Evolutionary conservation across 2,329 filamentous ascomycete species (phyloP).

Genomic region (Neonectria faginata): DNA sequence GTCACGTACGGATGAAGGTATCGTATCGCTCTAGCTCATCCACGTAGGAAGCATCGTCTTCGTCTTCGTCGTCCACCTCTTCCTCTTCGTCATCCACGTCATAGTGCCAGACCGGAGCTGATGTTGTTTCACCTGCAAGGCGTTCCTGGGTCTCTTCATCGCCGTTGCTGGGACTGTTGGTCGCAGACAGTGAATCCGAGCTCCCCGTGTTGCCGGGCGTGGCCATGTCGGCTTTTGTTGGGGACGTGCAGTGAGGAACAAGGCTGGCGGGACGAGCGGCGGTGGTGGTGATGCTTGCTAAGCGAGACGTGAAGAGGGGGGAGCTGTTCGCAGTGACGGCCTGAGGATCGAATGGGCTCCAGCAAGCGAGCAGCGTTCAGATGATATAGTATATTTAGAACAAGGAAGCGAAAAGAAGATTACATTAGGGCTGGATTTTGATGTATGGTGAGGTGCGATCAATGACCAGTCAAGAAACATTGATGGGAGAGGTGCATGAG

Average conservation of each 20-base stretch:
- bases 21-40: conserved; percentile 41
- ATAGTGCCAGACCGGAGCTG: conserved; percentile 30
- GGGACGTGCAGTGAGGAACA: conserved; percentile 9
- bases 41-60: conserved; percentile 36
- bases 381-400: neutral
- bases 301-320: conserved; percentile 30
- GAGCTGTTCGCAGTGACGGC: conserved; percentile 13
- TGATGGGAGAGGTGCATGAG: conserved; percentile 21
- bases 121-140: conserved; percentile 24
- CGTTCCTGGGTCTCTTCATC: conserved; percentile 26
- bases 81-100: conserved; percentile 48
- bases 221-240: conserved; percentile 30
- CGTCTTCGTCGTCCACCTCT: conserved; percentile 49
- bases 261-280: conserved; percentile 10
- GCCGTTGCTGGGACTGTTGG: conserved; percentile 5
- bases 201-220: conserved; percentile 24
- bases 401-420: neutral
- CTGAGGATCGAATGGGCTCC: neutral
- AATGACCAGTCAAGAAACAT: neutral
- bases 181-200: conserved; percentile 14
- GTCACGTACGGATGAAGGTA: conserved; percentile 37
- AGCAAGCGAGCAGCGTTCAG: neutral
- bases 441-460: conserved; percentile 1
- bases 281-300: conserved; percentile 34
- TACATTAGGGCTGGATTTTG: neutral